phyloP scores from a whole-genome alignment of 495 filamentous ascomycete genomes.

The Penicillium longicatenatum region DNA sequence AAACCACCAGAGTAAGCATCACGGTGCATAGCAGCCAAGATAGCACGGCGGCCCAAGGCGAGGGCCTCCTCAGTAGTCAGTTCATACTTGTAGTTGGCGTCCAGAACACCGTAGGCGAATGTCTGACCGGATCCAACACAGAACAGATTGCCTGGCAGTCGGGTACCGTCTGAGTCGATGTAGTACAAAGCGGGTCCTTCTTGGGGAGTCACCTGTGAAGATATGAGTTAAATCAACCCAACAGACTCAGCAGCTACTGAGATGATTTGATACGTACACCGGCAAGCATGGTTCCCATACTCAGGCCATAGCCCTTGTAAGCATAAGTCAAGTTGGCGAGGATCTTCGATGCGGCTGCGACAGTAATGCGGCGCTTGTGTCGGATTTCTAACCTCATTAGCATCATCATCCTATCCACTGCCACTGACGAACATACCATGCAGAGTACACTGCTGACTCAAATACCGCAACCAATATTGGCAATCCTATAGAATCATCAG shows the following conservation, averaged over 20 bases:
- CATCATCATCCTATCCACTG: not conserved
- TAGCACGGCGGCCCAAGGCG: conserved; percentile 85
- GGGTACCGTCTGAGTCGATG: conserved; percentile 96
- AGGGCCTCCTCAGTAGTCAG: conserved; percentile 82
- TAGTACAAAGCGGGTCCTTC: conserved; percentile 98
- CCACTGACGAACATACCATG: conserved; percentile 57
- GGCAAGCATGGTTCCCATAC: conserved; percentile 99
- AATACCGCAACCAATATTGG: conserved; percentile 98
- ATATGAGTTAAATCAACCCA: not conserved
- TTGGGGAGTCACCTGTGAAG: conserved; percentile 66
- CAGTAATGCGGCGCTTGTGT: conserved; percentile 97
- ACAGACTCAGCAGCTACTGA: not conserved
- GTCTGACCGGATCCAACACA: conserved; percentile 98
- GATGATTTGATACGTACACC: conserved; percentile 59
- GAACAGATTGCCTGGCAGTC: conserved; percentile 91
- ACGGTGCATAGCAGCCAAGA: conserved; percentile 94
- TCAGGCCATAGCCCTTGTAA: conserved; percentile 97
- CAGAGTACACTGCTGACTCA: conserved; percentile 97
- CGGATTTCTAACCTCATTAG: conserved; percentile 66
- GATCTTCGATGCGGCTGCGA: conserved; percentile 97
- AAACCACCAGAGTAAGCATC: conserved; percentile 97
- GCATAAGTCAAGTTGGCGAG: conserved; percentile 96
- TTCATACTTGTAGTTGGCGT: conserved; percentile 92
- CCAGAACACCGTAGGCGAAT: conserved; percentile 96
- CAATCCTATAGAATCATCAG: conserved; percentile 66